Evolutionary conservation across 148 eudicot species (phyloP), one percentile per base, ranked within the genome.

Genomic region (Selenicereus undatus): DNA sequence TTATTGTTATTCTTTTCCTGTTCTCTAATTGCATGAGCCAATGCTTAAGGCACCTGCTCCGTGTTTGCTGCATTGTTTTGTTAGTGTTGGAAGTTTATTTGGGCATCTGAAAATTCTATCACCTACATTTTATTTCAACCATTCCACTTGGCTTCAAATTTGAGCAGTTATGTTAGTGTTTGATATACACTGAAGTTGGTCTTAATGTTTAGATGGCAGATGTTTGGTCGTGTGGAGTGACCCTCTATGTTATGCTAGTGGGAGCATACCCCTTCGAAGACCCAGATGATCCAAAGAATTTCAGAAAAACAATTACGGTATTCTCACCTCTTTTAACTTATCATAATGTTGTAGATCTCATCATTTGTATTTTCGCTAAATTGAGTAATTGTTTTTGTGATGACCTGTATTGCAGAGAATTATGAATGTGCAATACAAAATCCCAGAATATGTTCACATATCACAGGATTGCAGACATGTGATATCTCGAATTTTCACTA

Each of bases 151-250:
- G 48, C 26, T 50, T 42, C 36, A 16, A 26, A 50, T 48, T 26
- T 43, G 11, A 51, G 45, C 29, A 79, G 50, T 79, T 71, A 12
- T 68, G 66, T 21, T 30, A 35, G 74, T 32, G 30, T 30, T 52
- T 56, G 16, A 35, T 42, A 9, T 0, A 65, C 65, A 35, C 71
- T 83, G 69, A 83, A 43, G 56, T 32, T 72, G 13, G 32, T 35
- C 60, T 76, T 79, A 62, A 74, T 71, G 73, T 86, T 83, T 87
- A 93, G 97, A 45, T 90, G 88, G 97, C 94, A 71, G 97, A 93
- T 88, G 97, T 93, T 64, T 93, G 97, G 97, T 93, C 97, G 10
- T 93, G 94, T 90, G 97, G 97, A 83, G 97, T 93, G 81, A 93
- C 97, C 50, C 91, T 93, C 1, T 93, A 93, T 84, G 94, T 93